phyloP scores from a whole-genome alignment of 1,284 basidiomycete species.

The Apiotrichum mycotoxinovorans region DNA sequence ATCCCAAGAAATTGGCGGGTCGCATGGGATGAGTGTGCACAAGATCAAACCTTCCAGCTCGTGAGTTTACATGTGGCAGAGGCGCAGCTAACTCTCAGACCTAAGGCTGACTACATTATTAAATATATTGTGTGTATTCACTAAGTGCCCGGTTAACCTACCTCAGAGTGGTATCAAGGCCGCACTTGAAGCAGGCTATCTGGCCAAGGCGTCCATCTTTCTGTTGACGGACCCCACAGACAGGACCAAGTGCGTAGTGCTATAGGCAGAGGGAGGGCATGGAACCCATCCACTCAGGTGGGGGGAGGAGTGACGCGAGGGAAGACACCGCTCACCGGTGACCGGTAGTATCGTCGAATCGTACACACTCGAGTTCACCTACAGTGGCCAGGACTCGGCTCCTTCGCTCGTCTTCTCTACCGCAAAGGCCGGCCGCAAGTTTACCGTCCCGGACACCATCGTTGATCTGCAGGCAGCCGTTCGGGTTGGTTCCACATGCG shows the following conservation, averaged over 20 bases:
- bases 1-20: too few species aligned
- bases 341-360: constrained; percentile 27
- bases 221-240: constrained; percentile 8
- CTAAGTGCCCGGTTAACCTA: neutral
- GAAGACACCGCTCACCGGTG: too few species aligned
- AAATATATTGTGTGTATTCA: neutral
- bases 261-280: too few species aligned
- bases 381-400: neutral
- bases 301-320: too few species aligned
- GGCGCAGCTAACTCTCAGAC: neutral
- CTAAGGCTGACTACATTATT: neutral
- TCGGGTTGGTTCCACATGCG: too few species aligned
- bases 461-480: too few species aligned
- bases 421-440: neutral
- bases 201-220: constrained; percentile 23
- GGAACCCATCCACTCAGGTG: too few species aligned
- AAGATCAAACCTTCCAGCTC: neutral
- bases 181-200: constrained; percentile 20
- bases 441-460: too few species aligned
- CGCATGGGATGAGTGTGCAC: neutral
- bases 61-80: neutral
- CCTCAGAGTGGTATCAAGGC: neutral
- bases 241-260: neutral
- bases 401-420: neutral
- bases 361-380: constrained; percentile 31